phyloP scores from a whole-genome alignment of 305 asterid species.

The Nicotiana rustica region DNA sequence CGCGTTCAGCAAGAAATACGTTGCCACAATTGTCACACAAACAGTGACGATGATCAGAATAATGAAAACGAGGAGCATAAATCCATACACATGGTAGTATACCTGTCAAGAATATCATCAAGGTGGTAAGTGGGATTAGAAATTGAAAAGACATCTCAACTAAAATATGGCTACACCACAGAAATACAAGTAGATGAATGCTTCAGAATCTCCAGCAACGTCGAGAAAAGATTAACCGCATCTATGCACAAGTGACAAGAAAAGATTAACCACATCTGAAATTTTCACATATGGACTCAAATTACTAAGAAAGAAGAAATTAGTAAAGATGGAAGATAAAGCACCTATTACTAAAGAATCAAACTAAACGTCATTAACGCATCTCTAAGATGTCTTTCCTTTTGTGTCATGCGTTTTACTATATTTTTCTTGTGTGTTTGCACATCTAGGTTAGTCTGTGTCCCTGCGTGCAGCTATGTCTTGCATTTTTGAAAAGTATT shows the following conservation, averaged over 20 bases:
- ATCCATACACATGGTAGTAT: slow-evolving; percentile 77
- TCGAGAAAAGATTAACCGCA: not conserved
- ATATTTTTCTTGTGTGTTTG: not conserved
- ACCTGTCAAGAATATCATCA: slow-evolving; percentile 15
- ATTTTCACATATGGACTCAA: not conserved
- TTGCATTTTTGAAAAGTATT: not conserved
- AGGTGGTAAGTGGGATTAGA: not conserved
- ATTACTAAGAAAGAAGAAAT: slow-evolving; percentile 1
- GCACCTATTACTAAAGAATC: not conserved
- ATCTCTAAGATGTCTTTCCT: too few relatives aligned
- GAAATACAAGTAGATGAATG: not conserved
- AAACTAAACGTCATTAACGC: not conserved
- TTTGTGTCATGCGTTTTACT: not conserved
- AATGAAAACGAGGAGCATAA: slow-evolving; percentile 78
- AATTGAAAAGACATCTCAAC: not conserved
- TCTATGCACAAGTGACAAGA: not conserved
- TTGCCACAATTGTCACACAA: slow-evolving; percentile 81
- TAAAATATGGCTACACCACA: not conserved
- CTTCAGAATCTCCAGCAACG: not conserved
- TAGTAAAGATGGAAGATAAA: not conserved
- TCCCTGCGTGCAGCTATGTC: not conserved
- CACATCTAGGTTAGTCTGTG: not conserved
- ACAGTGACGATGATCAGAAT: slow-evolving; percentile 77
- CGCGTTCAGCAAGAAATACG: slow-evolving; percentile 75
- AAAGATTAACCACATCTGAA: not conserved